These are phyloP conservation scores for Entrophospora sp. DNA, from an alignment of 192 early-diverging fungal genomes.

Conservation along the genomic window DNA sequence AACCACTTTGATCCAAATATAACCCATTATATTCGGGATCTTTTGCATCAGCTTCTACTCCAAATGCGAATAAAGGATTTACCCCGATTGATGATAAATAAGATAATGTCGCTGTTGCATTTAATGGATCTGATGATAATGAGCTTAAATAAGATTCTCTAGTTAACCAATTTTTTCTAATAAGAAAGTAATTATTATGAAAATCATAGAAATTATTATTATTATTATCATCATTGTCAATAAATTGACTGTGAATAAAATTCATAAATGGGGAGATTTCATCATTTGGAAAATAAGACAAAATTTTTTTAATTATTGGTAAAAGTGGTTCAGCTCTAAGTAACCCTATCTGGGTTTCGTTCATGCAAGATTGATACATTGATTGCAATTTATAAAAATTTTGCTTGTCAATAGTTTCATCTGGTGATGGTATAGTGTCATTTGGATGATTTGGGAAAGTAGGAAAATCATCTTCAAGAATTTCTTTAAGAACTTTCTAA, in stretches of 20 bases:
- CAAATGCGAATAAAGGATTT: slow-evolving; percentile 37
- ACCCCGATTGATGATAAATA: slow-evolving; percentile 27
- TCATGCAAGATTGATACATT: slow-evolving; percentile 49
- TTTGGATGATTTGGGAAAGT: no score
- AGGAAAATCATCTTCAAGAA: slow-evolving; percentile 43
- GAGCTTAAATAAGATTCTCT: no score
- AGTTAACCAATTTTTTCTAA: no score
- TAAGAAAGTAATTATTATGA: no score
- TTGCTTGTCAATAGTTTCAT: slow-evolving; percentile 32
- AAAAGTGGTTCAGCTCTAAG: slow-evolving; percentile 33
- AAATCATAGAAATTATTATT: no score
- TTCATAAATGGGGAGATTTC: no score
- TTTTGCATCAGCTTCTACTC: slow-evolving; percentile 46
- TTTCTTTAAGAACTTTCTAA: slow-evolving; percentile 32
- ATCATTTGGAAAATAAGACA: slow-evolving; percentile 34
- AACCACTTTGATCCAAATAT: slow-evolving; percentile 36
- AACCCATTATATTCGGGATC: slow-evolving; percentile 46
- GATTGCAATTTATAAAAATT: slow-evolving; percentile 49
- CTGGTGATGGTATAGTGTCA: slow-evolving; percentile 27
- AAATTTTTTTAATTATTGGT: slow-evolving; percentile 26
- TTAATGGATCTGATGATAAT: not conserved
- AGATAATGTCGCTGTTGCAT: slow-evolving; percentile 23
- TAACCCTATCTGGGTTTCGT: slow-evolving; percentile 29
- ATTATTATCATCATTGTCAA: no score
- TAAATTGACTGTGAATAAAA: no score